Conservation (phyloP, 73 alveolate species). For the Paraurostyla sp. region DNA sequence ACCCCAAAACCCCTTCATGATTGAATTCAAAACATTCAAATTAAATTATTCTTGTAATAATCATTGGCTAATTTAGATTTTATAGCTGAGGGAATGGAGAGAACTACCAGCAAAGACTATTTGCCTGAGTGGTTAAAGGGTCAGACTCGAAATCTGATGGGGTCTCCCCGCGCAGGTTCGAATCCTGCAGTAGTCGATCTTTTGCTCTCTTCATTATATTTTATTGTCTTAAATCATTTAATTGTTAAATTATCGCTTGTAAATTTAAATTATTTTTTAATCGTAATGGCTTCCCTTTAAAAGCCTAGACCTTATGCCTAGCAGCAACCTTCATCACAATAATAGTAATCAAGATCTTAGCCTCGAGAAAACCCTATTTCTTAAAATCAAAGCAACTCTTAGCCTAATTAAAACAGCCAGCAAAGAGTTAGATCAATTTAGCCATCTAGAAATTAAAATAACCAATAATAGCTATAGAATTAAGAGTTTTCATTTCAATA, state of each 20-base stretch:
- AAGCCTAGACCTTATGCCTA: neutral
- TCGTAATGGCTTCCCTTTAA: neutral
- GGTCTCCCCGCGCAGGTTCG: constrained; percentile 82
- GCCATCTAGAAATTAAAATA: too few species aligned
- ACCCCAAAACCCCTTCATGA: too few species aligned
- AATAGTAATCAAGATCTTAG: too few species aligned
- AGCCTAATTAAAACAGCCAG: too few species aligned
- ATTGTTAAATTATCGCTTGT: neutral
- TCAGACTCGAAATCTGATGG: constrained; percentile 78
- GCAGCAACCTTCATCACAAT: too few species aligned
- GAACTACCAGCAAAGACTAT: constrained; percentile 49
- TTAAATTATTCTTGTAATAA: too few species aligned
- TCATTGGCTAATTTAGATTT: neutral
- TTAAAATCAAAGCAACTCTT: too few species aligned
- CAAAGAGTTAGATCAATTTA: too few species aligned
- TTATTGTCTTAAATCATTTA: neutral
- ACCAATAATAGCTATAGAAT: too few species aligned
- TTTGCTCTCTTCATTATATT: constrained; percentile 17
- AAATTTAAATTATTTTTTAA: neutral
- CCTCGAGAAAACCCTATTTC: too few species aligned
- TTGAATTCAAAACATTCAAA: too few species aligned
- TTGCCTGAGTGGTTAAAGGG: constrained; percentile 80
- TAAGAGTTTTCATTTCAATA: too few species aligned
- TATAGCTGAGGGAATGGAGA: neutral
- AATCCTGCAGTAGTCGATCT: constrained; percentile 81